phyloP scores from a whole-genome alignment of 805 yeast species.

The Cyberlindnera maclurae region DNA sequence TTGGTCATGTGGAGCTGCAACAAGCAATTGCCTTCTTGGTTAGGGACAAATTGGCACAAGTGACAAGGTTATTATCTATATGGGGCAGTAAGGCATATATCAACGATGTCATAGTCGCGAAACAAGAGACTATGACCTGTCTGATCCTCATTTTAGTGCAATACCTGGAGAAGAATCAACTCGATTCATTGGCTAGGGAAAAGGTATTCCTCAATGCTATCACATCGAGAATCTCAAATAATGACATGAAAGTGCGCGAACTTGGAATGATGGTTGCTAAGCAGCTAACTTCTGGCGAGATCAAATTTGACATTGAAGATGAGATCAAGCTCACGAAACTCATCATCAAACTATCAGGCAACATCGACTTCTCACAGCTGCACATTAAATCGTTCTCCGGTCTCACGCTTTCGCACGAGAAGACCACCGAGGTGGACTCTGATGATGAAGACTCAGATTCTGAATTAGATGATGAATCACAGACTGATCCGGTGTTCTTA shows the following conservation, averaged over 20 bases:
- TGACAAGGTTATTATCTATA: slow-evolving; percentile 11
- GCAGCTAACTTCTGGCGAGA: slow-evolving; percentile 25
- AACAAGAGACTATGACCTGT: slow-evolving; percentile 44
- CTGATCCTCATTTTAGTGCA: slow-evolving; percentile 34
- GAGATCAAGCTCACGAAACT: slow-evolving; percentile 3
- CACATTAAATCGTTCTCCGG: slow-evolving; percentile 10
- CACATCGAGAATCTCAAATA: slow-evolving; percentile 47
- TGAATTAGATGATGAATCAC: slow-evolving; percentile 25
- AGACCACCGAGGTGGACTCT: slow-evolving; percentile 11
- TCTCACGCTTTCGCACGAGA: slow-evolving; percentile 8
- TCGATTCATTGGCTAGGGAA: slow-evolving; percentile 28
- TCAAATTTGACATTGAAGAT: slow-evolving; percentile 25
- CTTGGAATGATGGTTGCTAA: slow-evolving; percentile 58
- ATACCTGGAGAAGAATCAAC: slow-evolving; percentile 17
- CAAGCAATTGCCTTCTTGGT: slow-evolving; percentile 10
- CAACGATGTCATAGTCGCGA: slow-evolving; percentile 31
- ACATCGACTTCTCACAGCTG: slow-evolving; percentile 12
- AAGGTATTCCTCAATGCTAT: slow-evolving; percentile 40
- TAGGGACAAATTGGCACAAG: background rate
- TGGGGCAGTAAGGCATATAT: slow-evolving; percentile 35
- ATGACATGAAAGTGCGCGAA: slow-evolving; percentile 36
- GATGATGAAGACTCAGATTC: slow-evolving; percentile 26
- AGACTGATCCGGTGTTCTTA: slow-evolving; percentile 55
- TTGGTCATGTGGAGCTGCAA: slow-evolving; percentile 8
- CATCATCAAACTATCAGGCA: slow-evolving; percentile 1